Evolutionary conservation across 306 rosid genomes (phyloP).

Genomic region (Citrullus mucosospermus): DNA sequence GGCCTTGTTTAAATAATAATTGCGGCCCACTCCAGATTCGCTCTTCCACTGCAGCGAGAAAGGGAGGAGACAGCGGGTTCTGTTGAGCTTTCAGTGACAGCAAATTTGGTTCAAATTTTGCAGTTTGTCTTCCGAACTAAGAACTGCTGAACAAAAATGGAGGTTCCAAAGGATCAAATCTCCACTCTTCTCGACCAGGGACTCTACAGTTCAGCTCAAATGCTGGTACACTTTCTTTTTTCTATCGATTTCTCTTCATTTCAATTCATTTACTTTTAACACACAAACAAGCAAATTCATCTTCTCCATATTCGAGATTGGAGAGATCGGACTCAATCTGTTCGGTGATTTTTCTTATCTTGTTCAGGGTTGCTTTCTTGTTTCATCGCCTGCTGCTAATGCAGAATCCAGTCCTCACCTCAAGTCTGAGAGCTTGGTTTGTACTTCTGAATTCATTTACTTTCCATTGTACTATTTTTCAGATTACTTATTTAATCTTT

Average conservation of each 20-base stretch:
- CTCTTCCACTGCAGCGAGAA: not conserved
- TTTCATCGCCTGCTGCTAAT: conserved; percentile 80
- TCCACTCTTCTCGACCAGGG: conserved; percentile 69
- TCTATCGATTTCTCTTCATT: not conserved
- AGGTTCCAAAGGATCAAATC: conserved; percentile 96
- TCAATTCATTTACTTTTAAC: not conserved
- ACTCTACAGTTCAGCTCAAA: conserved; percentile 89
- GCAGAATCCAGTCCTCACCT: conserved; percentile 66
- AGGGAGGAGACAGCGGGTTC: not conserved
- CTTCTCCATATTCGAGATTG: not conserved
- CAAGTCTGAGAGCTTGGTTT: conserved; percentile 83
- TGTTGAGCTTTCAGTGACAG: conserved; percentile 9
- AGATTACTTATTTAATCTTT: not conserved
- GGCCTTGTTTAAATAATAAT: not conserved
- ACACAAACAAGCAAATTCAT: not conserved
- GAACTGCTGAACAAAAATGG: conserved; percentile 28
- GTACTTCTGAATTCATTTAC: conserved; percentile 7
- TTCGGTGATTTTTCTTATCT: not conserved
- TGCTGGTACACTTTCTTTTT: conserved; percentile 39
- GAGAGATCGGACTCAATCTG: not conserved
- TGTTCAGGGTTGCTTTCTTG: conserved; percentile 77
- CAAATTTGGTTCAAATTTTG: conserved; percentile 5
- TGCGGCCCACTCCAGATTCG: not conserved
- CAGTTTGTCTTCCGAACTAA: not conserved
- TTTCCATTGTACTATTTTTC: not conserved